A percentile compares a stretch with the other conserved stretches of the same genome.
These are phyloP conservation scores for Metschnikowia similis DNA, from an alignment of 805 yeast genomes.

Conservation along the genomic window DNA sequence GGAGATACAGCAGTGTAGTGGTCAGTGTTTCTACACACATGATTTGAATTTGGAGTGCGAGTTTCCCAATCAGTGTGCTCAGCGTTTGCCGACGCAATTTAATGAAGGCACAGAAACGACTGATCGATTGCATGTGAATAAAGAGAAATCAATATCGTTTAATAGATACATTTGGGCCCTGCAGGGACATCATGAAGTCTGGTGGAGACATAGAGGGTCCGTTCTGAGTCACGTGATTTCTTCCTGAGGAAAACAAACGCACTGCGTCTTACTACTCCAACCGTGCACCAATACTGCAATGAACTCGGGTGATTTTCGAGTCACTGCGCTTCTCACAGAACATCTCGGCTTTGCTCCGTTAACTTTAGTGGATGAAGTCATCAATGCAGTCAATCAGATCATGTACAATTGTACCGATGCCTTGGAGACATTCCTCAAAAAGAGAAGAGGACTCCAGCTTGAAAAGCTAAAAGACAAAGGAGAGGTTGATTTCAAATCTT, in stretches of 20 bases:
- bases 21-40: background rate
- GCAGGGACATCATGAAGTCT: background rate
- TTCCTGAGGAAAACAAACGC: background rate
- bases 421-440: constrained; percentile 58
- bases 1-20: background rate
- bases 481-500: background rate
- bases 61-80: background rate
- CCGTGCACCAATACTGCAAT: constrained; percentile 4
- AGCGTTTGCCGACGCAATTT: background rate
- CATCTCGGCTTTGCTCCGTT: constrained; percentile 84
- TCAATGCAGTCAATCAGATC: constrained; percentile 80
- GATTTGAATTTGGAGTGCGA: background rate
- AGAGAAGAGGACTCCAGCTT: constrained; percentile 18
- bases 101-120: background rate
- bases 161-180: no score
- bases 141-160: no score
- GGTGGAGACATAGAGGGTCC: background rate
- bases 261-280: background rate
- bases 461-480: constrained; percentile 14
- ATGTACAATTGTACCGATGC: constrained; percentile 80
- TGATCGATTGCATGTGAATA: background rate
- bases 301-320: constrained; percentile 26
- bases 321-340: constrained; percentile 60
- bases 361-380: constrained; percentile 77
- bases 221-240: background rate